Base-by-base conservation (phyloP, 148 eudicot species). In the Spergularia bocconei region DNA sequence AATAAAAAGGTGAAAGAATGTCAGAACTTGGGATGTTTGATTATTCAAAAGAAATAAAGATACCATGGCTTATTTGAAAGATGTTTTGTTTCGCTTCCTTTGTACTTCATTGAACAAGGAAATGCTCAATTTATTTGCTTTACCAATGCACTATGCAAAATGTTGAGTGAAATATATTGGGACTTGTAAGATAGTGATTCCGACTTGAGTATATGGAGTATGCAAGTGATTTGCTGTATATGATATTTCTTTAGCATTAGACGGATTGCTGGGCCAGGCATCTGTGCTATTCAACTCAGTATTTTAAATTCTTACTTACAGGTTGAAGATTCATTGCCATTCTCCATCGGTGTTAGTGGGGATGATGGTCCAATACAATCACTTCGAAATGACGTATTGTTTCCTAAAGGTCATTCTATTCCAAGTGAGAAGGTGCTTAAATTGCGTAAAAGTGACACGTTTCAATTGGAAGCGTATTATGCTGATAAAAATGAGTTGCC, bases 251-350 rank as follows among this genome's bases (percentile, higher is more conserved):
- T 1, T 14, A 64, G 70, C 60, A 13, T 23, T 14, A 69, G 57
- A 4, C 38, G 20, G 13, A 14, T 15, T 53, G 20, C 21, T 51
- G 70, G 13, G 20, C 14, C 72, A 48, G 13, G 11, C 70, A 13
- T 9, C 9, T 52, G 72, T 14, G 51, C 54, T 53, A 38, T 52
- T 52, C 52, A 25, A 14, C 51, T 63, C 77, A 62, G 72, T 61
- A 19, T 61, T 79, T 65, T 55, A 39, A 70, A 29, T 78, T 72
- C 25, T 72, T 50, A 51, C 74, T 74, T 84, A 47, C 90, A 92
- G 99, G 91, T 92, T 63, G 91, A 88, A 78, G 99, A 91, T 78
- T 82, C 89, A 21, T 83, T 89, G 77, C 97, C 99, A 60, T 96
- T 90, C 82, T 86, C 91, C 39, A 80, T 96, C 39, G 94, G 92